A percentile compares a stretch with the other conserved stretches of the same genome.
Conservation (phyloP, 345 rosid species). For the Salix dunnii region DNA sequence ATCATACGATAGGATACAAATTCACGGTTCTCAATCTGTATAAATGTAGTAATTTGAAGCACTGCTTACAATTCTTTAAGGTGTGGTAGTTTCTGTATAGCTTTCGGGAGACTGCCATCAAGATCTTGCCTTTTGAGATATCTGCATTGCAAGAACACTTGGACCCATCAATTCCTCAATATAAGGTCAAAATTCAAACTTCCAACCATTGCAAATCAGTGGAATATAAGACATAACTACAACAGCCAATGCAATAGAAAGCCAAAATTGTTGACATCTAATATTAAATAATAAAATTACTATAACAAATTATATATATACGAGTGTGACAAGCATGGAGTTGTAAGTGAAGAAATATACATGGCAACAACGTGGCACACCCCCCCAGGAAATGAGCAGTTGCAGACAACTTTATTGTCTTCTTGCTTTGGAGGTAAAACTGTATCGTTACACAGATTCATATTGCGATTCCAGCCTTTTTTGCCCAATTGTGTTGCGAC, state of each 20-base stretch:
- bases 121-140: constrained; percentile 9
- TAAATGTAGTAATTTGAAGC: background rate
- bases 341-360: background rate
- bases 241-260: too few relatives aligned
- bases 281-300: too few relatives aligned
- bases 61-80: constrained; percentile 7
- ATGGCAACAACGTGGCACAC: constrained; percentile 5
- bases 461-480: constrained; percentile 2
- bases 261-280: background rate
- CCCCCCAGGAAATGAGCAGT: background rate
- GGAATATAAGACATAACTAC: background rate
- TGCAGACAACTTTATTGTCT: background rate
- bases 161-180: background rate
- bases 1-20: background rate
- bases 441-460: background rate
- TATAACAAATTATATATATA: too few relatives aligned
- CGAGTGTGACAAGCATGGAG: background rate
- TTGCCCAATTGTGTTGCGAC: constrained; percentile 10
- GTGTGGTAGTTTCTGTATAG: constrained; percentile 13
- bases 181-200: background rate
- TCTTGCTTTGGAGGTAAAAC: background rate
- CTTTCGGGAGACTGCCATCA: constrained; percentile 8
- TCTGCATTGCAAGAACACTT: background rate
- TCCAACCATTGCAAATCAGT: background rate
- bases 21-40: background rate